Percentiles rank a stretch among this genome's conserved stretches.
Conservation (phyloP, 345 rosid species). For the Trapa bicornis region DNA sequence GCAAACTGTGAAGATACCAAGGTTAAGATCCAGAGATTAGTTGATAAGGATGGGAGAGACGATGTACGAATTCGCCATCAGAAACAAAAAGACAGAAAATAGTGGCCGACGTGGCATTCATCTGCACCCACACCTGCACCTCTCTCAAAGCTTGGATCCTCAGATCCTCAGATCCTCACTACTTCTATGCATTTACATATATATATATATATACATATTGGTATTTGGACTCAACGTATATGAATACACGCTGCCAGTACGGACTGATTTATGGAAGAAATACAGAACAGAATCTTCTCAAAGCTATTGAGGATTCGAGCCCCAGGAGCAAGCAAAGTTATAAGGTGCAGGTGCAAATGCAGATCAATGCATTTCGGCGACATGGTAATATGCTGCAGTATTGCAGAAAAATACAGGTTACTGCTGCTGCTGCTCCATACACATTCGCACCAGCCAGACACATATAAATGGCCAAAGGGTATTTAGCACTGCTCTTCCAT, state of each 20-base stretch:
- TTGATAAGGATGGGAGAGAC: background rate
- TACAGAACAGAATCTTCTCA: background rate
- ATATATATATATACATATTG: background rate
- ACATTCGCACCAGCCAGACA: too few relatives aligned
- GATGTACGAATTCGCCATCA: background rate
- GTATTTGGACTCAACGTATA: background rate
- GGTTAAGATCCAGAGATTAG: background rate
- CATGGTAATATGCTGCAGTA: too few relatives aligned
- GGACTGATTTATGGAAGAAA: background rate
- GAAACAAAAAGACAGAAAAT: background rate
- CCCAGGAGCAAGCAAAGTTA: background rate
- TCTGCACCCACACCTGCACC: constrained; percentile 23
- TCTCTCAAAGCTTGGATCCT: constrained; percentile 4
- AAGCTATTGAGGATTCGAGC: background rate
- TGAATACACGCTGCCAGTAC: background rate
- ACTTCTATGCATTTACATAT: background rate
- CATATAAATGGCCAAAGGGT: too few relatives aligned
- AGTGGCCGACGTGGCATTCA: constrained; percentile 15
- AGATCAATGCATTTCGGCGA: constrained; percentile 11
- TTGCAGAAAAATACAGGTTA: too few relatives aligned
- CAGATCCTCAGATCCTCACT: background rate
- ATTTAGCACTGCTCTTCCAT: too few relatives aligned
- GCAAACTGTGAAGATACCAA: background rate
- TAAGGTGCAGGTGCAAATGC: constrained; percentile 29
- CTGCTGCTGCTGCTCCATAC: too few relatives aligned